Base-by-base conservation (phyloP, 2,329 filamentous ascomycete genomes). In the Phoma herbarum region DNA sequence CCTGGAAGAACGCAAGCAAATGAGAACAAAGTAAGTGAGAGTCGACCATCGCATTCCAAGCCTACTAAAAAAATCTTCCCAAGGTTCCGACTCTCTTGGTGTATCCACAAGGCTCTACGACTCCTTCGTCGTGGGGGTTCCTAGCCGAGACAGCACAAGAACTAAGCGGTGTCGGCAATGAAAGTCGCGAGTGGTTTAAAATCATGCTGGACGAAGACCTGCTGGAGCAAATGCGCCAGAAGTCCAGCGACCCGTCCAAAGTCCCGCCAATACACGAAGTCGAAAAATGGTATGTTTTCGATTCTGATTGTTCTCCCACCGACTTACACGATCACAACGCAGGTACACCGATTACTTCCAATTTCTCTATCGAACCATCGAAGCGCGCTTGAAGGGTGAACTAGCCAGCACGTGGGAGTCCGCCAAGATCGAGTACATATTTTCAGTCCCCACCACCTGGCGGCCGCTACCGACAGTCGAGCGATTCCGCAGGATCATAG, bases 381-480 rank as follows among this genome's bases (percentile, higher is more conserved):
- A 81, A 81, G 53, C 68, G 69, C 58, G 73, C 23, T 57, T 78
- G 1, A 67, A 68, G 10, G 55, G 64, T 0, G 78, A 81, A 35
- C 79, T 75, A 1, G 67, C 79, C 76, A 65, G 73, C 70, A 26
- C 68, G 41, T 52, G 78, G 79, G 11, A 67, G 65, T n/a, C 70
- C 68, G 77, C 83, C 52, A 73, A 73, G 0, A 80, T 86, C 1
- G 79, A 82, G 37, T 87, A 86, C 63, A 72, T 86, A 9, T 86
- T 86, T 71, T 84, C 82, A 44, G 83, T 85, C 0, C 85, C 85
- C 0, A 86, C 84, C 1, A 86, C 84, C 0, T 87, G 84, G 84
- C 78, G 77, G 10, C 81, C 75, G 2, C 75, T 82, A 57, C 77
- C 78, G 8, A 80, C 82, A 2, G 81, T 86, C 49, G 84, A 85